These are phyloP conservation scores for Coemansia sp. DNA, from an alignment of 192 early-diverging fungal species.

Conservation along the genomic window DNA sequence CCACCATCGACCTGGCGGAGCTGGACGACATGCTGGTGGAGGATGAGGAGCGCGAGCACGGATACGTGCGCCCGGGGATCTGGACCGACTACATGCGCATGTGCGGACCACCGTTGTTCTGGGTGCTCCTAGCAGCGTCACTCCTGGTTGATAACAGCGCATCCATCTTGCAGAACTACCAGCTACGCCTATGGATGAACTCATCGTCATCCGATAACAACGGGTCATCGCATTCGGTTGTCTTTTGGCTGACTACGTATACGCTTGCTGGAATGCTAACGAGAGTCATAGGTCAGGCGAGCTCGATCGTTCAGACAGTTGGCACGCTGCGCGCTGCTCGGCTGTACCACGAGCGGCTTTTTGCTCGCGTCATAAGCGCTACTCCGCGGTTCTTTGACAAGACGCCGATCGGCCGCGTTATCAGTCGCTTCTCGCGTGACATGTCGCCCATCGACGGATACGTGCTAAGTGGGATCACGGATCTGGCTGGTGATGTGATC, in stretches of 20 bases:
- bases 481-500: conserved; percentile 54
- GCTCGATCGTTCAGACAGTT: conserved; percentile 33
- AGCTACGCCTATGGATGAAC: conserved; percentile 60
- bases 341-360: conserved; percentile 49
- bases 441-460: conserved; percentile 72
- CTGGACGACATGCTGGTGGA: conserved; percentile 64
- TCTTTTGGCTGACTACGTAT: conserved; percentile 66
- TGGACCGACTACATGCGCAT: conserved; percentile 73
- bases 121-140: conserved; percentile 54
- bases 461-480: conserved; percentile 47
- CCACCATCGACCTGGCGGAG: conserved; percentile 11
- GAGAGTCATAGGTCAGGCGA: not conserved
- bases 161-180: conserved; percentile 57
- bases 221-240: conserved; percentile 13
- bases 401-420: conserved; percentile 82
- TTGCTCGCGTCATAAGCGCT: conserved; percentile 57
- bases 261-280: conserved; percentile 50
- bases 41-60: conserved; percentile 78
- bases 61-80: conserved; percentile 67
- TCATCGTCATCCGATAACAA: not conserved
- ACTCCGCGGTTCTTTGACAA: conserved; percentile 89
- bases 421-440: conserved; percentile 90
- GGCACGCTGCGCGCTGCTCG: conserved; percentile 41
- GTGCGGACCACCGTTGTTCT: conserved; percentile 61
- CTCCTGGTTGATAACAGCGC: conserved; percentile 52